Conservation (phyloP, 179 eudicot genomes). For the Spinacia oleracea region DNA sequence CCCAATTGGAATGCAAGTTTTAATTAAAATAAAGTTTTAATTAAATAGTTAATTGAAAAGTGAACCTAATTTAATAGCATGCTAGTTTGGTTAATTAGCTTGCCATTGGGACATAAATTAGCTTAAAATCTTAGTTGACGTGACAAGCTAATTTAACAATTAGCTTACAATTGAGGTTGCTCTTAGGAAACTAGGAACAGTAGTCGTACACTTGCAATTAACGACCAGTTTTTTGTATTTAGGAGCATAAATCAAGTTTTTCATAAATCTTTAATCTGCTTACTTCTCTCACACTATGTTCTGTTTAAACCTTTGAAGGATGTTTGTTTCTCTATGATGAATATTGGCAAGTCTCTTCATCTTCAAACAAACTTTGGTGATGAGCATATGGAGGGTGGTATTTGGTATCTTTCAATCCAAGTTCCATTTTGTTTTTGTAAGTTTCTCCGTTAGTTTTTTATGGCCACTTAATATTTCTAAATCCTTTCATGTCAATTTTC, state of each 20-base stretch:
- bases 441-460: constrained; percentile 5
- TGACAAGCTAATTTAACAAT: no score
- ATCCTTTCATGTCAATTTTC: constrained; percentile 7
- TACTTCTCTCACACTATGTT: constrained; percentile 9
- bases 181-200: no score
- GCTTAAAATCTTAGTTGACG: no score
- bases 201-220: not conserved
- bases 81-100: no score
- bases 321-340: constrained; percentile 65
- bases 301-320: constrained; percentile 45
- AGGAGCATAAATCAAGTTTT: not conserved
- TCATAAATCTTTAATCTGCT: not conserved
- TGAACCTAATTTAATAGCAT: no score
- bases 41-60: no score
- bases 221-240: not conserved
- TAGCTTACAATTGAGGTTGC: no score
- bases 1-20: no score
- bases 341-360: constrained; percentile 44
- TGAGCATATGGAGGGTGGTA: constrained; percentile 38
- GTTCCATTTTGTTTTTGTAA: not conserved
- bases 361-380: constrained; percentile 33
- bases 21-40: no score
- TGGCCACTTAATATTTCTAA: not conserved
- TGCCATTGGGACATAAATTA: no score
- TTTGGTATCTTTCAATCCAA: constrained; percentile 43